Conservation (phyloP, 805 yeast species). For the Candida bentonensis region DNA sequence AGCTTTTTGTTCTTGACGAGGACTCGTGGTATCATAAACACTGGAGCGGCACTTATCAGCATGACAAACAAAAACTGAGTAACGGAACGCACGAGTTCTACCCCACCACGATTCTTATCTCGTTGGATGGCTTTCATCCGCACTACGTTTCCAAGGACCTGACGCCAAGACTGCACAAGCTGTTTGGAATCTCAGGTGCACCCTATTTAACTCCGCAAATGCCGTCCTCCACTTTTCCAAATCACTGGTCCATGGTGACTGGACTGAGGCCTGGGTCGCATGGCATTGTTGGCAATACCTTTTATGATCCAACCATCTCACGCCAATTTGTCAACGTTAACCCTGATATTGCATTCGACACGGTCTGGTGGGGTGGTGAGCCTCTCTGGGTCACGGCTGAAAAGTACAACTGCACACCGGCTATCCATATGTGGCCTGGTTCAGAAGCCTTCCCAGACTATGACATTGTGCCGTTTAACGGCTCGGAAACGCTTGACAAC, state of each 20-base stretch:
- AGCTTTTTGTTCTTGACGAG: neutral
- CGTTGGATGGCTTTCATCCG: conserved; percentile 87
- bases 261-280: conserved; percentile 75
- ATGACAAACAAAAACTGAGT: conserved; percentile 8
- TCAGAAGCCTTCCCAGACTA: conserved; percentile 56
- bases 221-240: conserved; percentile 83
- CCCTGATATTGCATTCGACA: conserved; percentile 35
- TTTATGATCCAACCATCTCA: conserved; percentile 45
- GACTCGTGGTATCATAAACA: conserved; percentile 1
- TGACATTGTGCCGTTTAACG: conserved; percentile 47
- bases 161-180: conserved; percentile 59
- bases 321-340: conserved; percentile 52
- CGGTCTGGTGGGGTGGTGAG: conserved; percentile 81
- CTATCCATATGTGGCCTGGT: conserved; percentile 97
- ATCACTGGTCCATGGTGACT: conserved; percentile 83
- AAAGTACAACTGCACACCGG: conserved; percentile 44
- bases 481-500: conserved; percentile 39
- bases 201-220: conserved; percentile 82
- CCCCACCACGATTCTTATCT: conserved; percentile 69
- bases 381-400: conserved; percentile 76
- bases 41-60: neutral
- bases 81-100: conserved; percentile 60
- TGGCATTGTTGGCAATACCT: conserved; percentile 77
- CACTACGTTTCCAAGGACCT: conserved; percentile 51
- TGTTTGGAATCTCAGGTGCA: conserved; percentile 45